Conservation (phyloP, 495 filamentous ascomycete genomes). For the Umbilicaria muhlenbergii region DNA sequence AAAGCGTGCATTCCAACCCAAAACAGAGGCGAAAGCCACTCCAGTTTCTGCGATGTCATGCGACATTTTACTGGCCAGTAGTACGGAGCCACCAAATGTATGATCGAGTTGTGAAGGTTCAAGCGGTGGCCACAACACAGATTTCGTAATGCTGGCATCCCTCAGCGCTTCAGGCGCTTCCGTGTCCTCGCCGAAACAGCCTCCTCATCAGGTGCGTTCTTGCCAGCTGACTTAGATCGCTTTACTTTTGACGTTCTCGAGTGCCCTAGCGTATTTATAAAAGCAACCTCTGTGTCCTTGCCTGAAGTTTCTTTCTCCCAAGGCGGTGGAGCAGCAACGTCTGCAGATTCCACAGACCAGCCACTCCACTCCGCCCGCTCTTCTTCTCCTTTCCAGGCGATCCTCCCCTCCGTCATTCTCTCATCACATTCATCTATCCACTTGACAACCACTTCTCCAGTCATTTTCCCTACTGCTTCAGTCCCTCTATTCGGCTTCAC, state of each 20-base stretch:
- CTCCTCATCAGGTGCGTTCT: not conserved
- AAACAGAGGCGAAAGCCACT: no score
- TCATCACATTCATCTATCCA: constrained; percentile 12
- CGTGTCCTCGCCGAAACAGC: not conserved
- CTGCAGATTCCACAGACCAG: not conserved
- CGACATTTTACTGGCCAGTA: no score
- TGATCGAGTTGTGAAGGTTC: no score
- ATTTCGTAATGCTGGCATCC: no score
- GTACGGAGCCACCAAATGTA: no score
- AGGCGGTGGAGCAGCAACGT: no score
- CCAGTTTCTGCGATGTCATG: no score
- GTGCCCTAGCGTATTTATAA: not conserved
- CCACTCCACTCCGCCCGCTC: constrained; percentile 7
- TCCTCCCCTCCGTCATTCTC: constrained; percentile 1
- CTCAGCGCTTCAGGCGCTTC: constrained; percentile 1
- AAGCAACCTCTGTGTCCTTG: not conserved
- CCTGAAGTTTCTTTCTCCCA: not conserved
- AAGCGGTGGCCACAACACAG: no score
- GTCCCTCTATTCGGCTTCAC: constrained; percentile 13
- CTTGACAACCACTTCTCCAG: constrained; percentile 16
- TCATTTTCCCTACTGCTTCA: constrained; percentile 12
- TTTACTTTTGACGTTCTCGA: not conserved
- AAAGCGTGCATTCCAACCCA: no score
- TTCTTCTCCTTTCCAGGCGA: constrained; percentile 6
- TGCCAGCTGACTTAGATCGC: not conserved